phyloP scores from a whole-genome alignment of 202 grass and related monocot genomes.

The Carex arenaria region DNA sequence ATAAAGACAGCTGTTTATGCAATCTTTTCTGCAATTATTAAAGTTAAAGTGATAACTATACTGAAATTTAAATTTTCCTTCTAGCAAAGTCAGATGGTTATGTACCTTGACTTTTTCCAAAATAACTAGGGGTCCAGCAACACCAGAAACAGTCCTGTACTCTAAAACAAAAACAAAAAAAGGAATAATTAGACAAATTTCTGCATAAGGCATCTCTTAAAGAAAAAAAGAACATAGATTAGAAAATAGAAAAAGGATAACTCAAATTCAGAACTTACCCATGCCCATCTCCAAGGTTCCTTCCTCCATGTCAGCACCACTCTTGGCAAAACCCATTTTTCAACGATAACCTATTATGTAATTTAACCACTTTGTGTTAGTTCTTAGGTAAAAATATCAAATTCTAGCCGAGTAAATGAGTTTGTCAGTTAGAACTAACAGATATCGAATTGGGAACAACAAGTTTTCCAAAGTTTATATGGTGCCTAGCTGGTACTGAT shows the following conservation, averaged over 20 bases:
- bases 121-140: slow-evolving; percentile 97
- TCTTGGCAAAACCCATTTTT: slow-evolving; percentile 77
- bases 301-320: slow-evolving; percentile 70
- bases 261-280: slow-evolving; percentile 42
- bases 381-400: neutral
- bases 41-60: neutral
- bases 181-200: neutral
- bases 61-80: neutral
- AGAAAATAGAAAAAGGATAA: slow-evolving; percentile 7
- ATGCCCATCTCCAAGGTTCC: slow-evolving; percentile 96
- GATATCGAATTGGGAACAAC: neutral
- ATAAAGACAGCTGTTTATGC: neutral
- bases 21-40: neutral
- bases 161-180: slow-evolving; percentile 47
- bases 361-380: neutral
- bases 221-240: neutral
- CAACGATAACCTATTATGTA: slow-evolving; percentile 34
- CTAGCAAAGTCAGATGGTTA: neutral
- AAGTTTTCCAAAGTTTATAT: neutral
- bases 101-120: slow-evolving; percentile 99
- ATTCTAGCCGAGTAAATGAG: neutral
- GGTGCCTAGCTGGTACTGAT: neutral
- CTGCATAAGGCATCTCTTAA: neutral
- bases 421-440: neutral
- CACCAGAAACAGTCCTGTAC: slow-evolving; percentile 98